phyloP scores from a whole-genome alignment of 208 protist genomes.

The Zelonia costaricensis region DNA sequence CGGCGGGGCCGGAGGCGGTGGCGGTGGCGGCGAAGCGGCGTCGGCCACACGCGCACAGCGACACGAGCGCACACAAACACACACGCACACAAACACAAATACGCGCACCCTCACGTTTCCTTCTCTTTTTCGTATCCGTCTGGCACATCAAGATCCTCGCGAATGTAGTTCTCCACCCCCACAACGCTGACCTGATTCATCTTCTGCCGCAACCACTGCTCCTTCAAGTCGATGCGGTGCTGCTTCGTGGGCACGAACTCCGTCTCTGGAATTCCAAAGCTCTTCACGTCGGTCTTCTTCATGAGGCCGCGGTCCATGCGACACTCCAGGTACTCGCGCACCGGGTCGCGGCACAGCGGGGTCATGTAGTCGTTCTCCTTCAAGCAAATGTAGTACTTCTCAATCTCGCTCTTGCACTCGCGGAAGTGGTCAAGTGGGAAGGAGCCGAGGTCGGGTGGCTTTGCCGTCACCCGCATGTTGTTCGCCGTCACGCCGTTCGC shows the following conservation, averaged over 20 bases:
- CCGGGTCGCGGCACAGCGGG: slow-evolving; percentile 81
- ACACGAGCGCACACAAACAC: no score
- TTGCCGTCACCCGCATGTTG: slow-evolving; percentile 48
- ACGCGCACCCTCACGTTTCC: slow-evolving; percentile 1
- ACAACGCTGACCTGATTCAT: slow-evolving; percentile 76
- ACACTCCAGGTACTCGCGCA: slow-evolving; percentile 79
- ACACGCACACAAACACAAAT: neutral
- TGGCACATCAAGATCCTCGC: slow-evolving; percentile 60
- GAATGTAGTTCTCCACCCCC: slow-evolving; percentile 76
- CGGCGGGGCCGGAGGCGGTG: no score
- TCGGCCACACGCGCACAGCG: no score
- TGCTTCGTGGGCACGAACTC: slow-evolving; percentile 83
- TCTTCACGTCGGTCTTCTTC: slow-evolving; percentile 71
- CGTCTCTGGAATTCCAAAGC: slow-evolving; percentile 77
- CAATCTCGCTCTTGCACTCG: slow-evolving; percentile 85
- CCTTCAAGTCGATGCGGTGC: slow-evolving; percentile 69
- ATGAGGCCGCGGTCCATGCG: slow-evolving; percentile 89
- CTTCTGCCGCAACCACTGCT: slow-evolving; percentile 79
- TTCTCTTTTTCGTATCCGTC: slow-evolving; percentile 66
- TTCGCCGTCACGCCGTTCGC: slow-evolving; percentile 70
- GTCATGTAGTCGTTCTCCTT: slow-evolving; percentile 79
- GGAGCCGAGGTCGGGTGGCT: slow-evolving; percentile 81
- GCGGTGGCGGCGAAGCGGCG: no score
- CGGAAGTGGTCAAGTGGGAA: slow-evolving; percentile 92
- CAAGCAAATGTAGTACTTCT: slow-evolving; percentile 81